Percentiles rank a stretch among this genome's conserved stretches.
These are phyloP conservation scores for Lasiosphaeria hispida DNA, from an alignment of 495 filamentous ascomycete species.

Conservation along the genomic window DNA sequence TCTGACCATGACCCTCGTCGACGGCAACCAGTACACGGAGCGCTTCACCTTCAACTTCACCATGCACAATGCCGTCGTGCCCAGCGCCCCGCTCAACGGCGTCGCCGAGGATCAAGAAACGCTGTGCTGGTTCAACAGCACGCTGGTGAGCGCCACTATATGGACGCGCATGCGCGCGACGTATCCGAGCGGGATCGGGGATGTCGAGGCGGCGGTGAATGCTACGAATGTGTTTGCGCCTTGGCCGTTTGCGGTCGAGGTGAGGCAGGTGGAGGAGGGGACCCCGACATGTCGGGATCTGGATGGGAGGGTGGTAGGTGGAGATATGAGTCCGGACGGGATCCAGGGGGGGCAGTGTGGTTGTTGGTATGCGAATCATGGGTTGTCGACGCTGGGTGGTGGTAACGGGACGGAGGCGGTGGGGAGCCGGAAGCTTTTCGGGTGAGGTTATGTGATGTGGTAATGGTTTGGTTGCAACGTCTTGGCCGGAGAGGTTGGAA, in stretches of 20 bases:
- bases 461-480: too few species aligned
- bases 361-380: conserved; percentile 27
- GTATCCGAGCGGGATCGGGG: conserved; percentile 31
- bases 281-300: conserved; percentile 40
- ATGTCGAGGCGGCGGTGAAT: not conserved
- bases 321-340: not conserved
- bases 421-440: too few species aligned
- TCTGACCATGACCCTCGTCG: conserved; percentile 73
- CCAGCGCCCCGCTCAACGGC: conserved; percentile 18
- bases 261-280: conserved; percentile 40
- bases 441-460: not conserved
- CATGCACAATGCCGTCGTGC: conserved; percentile 44
- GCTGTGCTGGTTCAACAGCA: conserved; percentile 52
- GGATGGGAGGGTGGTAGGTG: not conserved
- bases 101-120: conserved; percentile 7
- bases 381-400: not conserved
- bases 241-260: conserved; percentile 51
- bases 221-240: conserved; percentile 22
- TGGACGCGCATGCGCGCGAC: conserved; percentile 50
- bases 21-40: conserved; percentile 61
- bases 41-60: conserved; percentile 49
- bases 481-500: too few species aligned
- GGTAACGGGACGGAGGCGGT: not conserved
- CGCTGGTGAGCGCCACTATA: conserved; percentile 46
- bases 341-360: conserved; percentile 16